Evolutionary conservation across 306 rosid genomes (phyloP).

Genomic region (barrel medic (Medicago truncatula)): DNA sequence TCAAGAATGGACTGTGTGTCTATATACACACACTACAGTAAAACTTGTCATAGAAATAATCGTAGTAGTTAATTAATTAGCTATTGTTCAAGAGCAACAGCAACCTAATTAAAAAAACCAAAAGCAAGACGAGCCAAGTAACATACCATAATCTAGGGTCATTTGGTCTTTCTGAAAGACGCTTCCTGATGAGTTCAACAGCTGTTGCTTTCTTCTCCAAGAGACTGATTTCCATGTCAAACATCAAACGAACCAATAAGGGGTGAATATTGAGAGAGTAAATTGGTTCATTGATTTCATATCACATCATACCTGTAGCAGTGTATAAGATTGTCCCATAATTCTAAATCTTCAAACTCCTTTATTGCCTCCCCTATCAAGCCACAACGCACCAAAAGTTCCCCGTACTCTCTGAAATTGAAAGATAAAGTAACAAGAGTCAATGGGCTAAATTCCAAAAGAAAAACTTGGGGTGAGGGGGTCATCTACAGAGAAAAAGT

Average conservation of each 20-base stretch:
- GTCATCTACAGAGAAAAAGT: constrained; percentile 30
- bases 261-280: constrained; percentile 16
- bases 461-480: constrained; percentile 10
- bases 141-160: constrained; percentile 92
- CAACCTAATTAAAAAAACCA: constrained; percentile 29
- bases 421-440: constrained; percentile 13
- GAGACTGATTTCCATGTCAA: constrained; percentile 57
- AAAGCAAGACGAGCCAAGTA: constrained; percentile 27
- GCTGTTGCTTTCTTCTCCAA: constrained; percentile 96
- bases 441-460: background rate
- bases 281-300: constrained; percentile 22
- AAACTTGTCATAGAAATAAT: background rate
- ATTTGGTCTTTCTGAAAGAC: constrained; percentile 79
- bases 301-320: constrained; percentile 75
- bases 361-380: constrained; percentile 90
- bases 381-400: constrained; percentile 86
- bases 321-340: constrained; percentile 92
- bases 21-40: background rate
- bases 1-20: background rate
- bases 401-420: constrained; percentile 84
- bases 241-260: constrained; percentile 40
- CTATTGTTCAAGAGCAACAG: constrained; percentile 21
- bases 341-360: constrained; percentile 89
- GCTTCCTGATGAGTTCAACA: constrained; percentile 85
- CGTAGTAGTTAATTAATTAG: constrained; percentile 14